Evolutionary conservation across 495 filamentous ascomycete genomes (phyloP).

Genomic region (Wilcoxina mikolae): DNA sequence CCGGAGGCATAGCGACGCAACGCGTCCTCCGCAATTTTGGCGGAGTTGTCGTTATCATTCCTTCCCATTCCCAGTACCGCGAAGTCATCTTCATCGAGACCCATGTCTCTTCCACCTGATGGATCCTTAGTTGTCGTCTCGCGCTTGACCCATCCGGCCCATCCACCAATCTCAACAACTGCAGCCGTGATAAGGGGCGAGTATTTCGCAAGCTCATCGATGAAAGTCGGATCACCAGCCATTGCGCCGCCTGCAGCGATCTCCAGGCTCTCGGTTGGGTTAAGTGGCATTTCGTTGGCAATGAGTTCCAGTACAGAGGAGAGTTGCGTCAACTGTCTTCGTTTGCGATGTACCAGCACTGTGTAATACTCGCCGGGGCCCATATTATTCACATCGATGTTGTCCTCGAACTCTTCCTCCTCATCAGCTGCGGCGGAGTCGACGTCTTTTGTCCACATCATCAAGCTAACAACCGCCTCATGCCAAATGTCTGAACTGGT

Average conservation of each 20-base stretch:
- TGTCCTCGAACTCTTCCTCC: slow-evolving; percentile 20
- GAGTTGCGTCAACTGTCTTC: slow-evolving; percentile 12
- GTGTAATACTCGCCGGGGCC: slow-evolving; percentile 3
- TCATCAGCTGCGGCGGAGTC: slow-evolving; percentile 11
- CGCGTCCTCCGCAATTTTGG: slow-evolving; percentile 14
- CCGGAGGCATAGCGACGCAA: slow-evolving; percentile 19
- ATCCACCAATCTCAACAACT: slow-evolving; percentile 24
- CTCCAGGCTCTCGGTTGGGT: slow-evolving; percentile 17
- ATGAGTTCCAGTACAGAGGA: slow-evolving; percentile 10
- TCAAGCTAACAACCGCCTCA: slow-evolving; percentile 18
- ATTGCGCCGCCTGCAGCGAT: slow-evolving; percentile 14
- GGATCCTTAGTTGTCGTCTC: slow-evolving; percentile 8
- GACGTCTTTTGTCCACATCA: slow-evolving; percentile 18
- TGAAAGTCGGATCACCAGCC: slow-evolving; percentile 13
- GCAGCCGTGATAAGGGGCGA: slow-evolving; percentile 17
- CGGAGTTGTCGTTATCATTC: neutral
- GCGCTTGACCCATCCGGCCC: slow-evolving; percentile 14
- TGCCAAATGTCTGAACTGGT: slow-evolving; percentile 19
- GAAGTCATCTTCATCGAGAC: slow-evolving; percentile 25
- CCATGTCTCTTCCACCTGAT: slow-evolving; percentile 5
- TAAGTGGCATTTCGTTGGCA: slow-evolving; percentile 15
- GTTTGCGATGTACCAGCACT: neutral
- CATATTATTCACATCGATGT: neutral
- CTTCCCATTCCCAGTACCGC: slow-evolving; percentile 13
- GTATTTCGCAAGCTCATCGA: slow-evolving; percentile 18